These are phyloP conservation scores for Leccinum uliginosum DNA, from an alignment of 768 basidiomycete genomes.

Conservation along the genomic window DNA sequence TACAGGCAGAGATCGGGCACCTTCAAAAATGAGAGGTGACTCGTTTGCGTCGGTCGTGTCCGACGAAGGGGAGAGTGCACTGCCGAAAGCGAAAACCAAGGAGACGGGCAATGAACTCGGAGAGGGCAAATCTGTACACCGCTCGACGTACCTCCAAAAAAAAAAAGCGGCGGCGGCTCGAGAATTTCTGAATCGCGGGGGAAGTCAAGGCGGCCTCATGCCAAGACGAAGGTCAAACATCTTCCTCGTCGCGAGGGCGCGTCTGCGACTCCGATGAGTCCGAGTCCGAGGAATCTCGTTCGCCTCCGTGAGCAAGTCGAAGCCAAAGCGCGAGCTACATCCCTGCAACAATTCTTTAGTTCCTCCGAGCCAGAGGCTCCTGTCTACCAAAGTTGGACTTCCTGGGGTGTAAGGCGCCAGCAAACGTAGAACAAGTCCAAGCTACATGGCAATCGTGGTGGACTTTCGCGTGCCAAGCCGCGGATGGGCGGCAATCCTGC, in stretches of 20 bases:
- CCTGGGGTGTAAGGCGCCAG: constrained; percentile 19
- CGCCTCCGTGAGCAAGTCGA: background rate
- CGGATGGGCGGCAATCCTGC: background rate
- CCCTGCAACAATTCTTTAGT: background rate
- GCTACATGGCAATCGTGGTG: background rate
- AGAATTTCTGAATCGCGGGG: background rate
- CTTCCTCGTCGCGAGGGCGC: background rate
- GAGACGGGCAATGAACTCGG: background rate
- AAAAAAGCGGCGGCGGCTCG: background rate
- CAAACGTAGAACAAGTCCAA: background rate
- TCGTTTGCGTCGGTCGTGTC: background rate
- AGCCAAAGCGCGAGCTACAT: background rate
- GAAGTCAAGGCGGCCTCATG: background rate
- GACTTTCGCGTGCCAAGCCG: background rate
- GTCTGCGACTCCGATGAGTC: background rate
- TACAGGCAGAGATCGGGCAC: too few relatives aligned
- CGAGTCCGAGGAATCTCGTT: constrained; percentile 1
- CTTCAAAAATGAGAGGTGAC: background rate
- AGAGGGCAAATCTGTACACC: background rate
- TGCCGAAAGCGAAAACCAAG: constrained; percentile 6
- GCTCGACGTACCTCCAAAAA: background rate
- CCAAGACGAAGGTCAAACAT: background rate
- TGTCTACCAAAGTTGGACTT: constrained; percentile 20
- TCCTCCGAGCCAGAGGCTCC: constrained; percentile 3
- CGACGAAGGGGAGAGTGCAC: constrained; percentile 1